A percentile compares a stretch with the other conserved stretches of the same genome.
Evolutionary conservation across 805 yeast genomes (phyloP).

Genomic region (Yamadazyma tumulicola): DNA sequence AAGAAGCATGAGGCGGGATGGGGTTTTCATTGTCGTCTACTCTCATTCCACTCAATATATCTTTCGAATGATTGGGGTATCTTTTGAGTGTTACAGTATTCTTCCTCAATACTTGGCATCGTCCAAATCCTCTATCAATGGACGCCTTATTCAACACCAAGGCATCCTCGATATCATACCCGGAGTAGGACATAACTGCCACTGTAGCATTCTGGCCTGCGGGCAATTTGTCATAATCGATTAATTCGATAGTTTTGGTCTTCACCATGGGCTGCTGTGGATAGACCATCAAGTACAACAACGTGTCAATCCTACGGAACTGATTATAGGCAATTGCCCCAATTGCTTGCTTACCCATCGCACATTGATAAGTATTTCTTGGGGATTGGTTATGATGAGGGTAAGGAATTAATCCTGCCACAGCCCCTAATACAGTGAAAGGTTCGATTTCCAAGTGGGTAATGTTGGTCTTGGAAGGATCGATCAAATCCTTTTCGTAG

Average conservation of each 20-base stretch:
- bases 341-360: slow-evolving; percentile 99
- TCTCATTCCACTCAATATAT: slow-evolving; percentile 87
- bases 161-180: slow-evolving; percentile 99
- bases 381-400: slow-evolving; percentile 99
- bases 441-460: slow-evolving; percentile 97
- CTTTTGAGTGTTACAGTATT: slow-evolving; percentile 86
- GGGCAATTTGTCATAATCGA: slow-evolving; percentile 92
- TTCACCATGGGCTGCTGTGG: slow-evolving; percentile 99
- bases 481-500: slow-evolving; percentile 57
- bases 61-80: slow-evolving; percentile 91
- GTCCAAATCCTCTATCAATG: slow-evolving; percentile 93
- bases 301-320: slow-evolving; percentile 90
- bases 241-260: slow-evolving; percentile 92
- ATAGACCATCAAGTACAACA: slow-evolving; percentile 92
- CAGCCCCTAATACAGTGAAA: slow-evolving; percentile 87
- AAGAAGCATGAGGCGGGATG: slow-evolving; percentile 76
- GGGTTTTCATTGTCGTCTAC: slow-evolving; percentile 79
- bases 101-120: slow-evolving; percentile 93
- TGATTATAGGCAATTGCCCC: slow-evolving; percentile 99
- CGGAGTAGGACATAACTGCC: slow-evolving; percentile 98
- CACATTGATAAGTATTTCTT: slow-evolving; percentile 98
- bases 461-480: slow-evolving; percentile 46
- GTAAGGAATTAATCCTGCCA: slow-evolving; percentile 97
- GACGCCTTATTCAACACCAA: slow-evolving; percentile 90
- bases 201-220: slow-evolving; percentile 99